Evolutionary conservation across 2,329 filamentous ascomycete species (phyloP).

Genomic region (Sarocladiaceae sp.): DNA sequence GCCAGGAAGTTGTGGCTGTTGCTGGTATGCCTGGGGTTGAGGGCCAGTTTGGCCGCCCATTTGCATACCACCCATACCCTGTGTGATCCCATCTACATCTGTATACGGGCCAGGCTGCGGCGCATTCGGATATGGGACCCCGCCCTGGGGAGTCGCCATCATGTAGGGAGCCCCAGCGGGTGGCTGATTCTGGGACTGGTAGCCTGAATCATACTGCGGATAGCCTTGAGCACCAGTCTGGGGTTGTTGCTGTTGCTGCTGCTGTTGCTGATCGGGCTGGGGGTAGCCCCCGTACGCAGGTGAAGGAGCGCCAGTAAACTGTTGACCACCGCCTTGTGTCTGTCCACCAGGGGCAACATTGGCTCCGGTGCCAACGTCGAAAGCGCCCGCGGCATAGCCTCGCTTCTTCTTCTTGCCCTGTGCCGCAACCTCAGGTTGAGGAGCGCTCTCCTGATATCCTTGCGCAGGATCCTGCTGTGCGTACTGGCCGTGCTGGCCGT

Average conservation of each 20-base stretch:
- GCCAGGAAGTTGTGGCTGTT: conserved; percentile 45
- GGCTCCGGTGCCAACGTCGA: conserved; percentile 84
- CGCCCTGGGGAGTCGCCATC: conserved; percentile 22
- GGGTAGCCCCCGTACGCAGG: conserved; percentile 58
- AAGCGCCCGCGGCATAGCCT: conserved; percentile 90
- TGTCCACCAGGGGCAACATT: conserved; percentile 62
- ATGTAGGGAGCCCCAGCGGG: too few species aligned
- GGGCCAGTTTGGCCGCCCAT: conserved; percentile 48
- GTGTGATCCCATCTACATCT: conserved; percentile 68
- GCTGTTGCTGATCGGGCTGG: conserved; percentile 42
- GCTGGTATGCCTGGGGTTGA: not conserved
- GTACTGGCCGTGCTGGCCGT: conserved; percentile 46
- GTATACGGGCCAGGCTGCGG: conserved; percentile 31
- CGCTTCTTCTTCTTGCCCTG: conserved; percentile 81
- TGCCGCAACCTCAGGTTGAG: conserved; percentile 29
- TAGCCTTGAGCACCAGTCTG: conserved; percentile 29
- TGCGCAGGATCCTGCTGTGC: conserved; percentile 34
- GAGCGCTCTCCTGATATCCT: conserved; percentile 29
- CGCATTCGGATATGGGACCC: too few species aligned
- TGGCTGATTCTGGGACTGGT: conserved; percentile 31
- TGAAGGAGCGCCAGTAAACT: conserved; percentile 42
- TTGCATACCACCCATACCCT: conserved; percentile 82
- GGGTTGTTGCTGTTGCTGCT: conserved; percentile 25
- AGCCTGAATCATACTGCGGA: conserved; percentile 30
- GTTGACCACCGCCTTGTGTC: conserved; percentile 31